phyloP scores from a whole-genome alignment of 2,329 filamentous ascomycete genomes.

The Colletotrichum lindemuthianum region DNA sequence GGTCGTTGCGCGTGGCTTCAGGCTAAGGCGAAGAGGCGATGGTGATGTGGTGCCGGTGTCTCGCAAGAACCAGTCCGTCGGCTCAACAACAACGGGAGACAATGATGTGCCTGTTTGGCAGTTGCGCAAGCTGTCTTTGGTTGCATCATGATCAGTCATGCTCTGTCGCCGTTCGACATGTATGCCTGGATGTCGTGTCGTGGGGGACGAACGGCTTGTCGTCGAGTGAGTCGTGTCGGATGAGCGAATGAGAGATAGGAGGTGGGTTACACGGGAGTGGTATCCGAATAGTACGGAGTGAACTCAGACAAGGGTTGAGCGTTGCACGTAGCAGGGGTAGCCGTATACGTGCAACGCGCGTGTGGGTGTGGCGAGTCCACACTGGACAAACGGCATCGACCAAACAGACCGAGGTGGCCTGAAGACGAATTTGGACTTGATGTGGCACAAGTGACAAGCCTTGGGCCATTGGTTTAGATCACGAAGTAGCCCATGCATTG shows the following conservation, averaged over 20 bases:
- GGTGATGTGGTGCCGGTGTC: constrained; percentile 17
- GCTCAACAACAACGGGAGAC: constrained; percentile 11
- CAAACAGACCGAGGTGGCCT: constrained; percentile 1
- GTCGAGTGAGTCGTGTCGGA: not conserved
- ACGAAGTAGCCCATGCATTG: constrained; percentile 2
- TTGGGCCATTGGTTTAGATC: constrained; percentile 6
- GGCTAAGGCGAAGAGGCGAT: constrained; percentile 7
- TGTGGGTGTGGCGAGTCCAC: not conserved
- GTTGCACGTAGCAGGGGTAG: not conserved
- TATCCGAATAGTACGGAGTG: not conserved
- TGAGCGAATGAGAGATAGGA: not conserved
- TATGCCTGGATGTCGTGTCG: not conserved
- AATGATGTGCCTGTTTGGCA: constrained; percentile 27
- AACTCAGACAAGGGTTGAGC: not conserved
- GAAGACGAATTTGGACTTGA: not conserved
- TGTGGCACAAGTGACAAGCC: not conserved
- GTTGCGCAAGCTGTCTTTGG: constrained; percentile 18
- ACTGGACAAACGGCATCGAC: constrained; percentile 18
- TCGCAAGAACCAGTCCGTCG: constrained; percentile 27
- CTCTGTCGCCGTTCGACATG: constrained; percentile 23
- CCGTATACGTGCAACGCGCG: not conserved
- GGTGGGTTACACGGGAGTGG: not conserved
- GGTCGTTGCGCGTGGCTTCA: constrained; percentile 33
- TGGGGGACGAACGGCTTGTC: not conserved
- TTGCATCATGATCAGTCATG: constrained; percentile 27